These are phyloP conservation scores for Zygoascus biomembranicola DNA, from an alignment of 805 yeast species.

Conservation along the genomic window DNA sequence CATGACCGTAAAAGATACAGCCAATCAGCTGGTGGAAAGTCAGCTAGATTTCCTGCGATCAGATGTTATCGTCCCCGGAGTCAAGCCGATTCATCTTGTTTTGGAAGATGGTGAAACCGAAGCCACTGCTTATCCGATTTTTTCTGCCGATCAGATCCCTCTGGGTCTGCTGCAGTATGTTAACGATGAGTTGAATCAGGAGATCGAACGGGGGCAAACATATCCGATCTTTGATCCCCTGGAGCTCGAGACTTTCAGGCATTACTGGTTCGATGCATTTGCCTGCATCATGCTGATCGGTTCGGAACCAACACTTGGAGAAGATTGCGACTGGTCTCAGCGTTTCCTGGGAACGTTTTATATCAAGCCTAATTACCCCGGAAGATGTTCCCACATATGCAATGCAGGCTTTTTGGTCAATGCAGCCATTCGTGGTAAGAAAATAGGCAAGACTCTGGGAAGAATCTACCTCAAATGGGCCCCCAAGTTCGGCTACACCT, in stretches of 20 bases:
- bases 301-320: constrained; percentile 19
- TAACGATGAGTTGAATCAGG: constrained; percentile 48
- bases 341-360: constrained; percentile 64
- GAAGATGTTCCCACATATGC: constrained; percentile 79
- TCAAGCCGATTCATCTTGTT: constrained; percentile 62
- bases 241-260: constrained; percentile 42
- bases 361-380: constrained; percentile 79
- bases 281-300: constrained; percentile 54
- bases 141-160: constrained; percentile 43
- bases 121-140: constrained; percentile 59
- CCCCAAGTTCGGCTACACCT: constrained; percentile 67
- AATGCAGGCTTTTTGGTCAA: constrained; percentile 82
- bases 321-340: constrained; percentile 36
- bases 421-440: constrained; percentile 49
- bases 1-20: background rate
- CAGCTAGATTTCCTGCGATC: constrained; percentile 1
- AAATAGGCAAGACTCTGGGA: constrained; percentile 67
- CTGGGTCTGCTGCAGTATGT: constrained; percentile 38
- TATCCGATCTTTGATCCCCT: constrained; percentile 47
- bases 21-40: background rate
- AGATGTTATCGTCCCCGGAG: constrained; percentile 22
- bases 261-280: constrained; percentile 62
- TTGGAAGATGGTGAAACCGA: constrained; percentile 43
- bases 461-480: constrained; percentile 61
- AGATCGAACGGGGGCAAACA: constrained; percentile 65